Evolutionary conservation across 1,284 basidiomycete genomes (phyloP).

Genomic region (Leucoagaricus sp.): DNA sequence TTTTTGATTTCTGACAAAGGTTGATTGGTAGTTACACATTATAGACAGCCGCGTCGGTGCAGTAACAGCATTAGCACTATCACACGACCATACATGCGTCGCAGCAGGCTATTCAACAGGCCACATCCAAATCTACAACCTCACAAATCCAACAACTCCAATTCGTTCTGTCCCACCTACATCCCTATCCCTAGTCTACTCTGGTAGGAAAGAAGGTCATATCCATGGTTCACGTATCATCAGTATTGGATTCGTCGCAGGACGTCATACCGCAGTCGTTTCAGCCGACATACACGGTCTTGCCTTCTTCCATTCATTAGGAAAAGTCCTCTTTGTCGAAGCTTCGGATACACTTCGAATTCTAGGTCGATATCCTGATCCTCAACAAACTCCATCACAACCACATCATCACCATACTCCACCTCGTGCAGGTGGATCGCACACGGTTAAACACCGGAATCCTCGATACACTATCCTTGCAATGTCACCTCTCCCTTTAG

Average conservation of each 20-base stretch:
- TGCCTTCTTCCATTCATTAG: constrained; percentile 94
- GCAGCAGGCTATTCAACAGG: constrained; percentile 89
- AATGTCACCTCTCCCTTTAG: constrained; percentile 84
- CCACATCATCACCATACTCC: constrained; percentile 12
- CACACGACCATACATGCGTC: constrained; percentile 92
- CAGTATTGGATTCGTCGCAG: constrained; percentile 89
- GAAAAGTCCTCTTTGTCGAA: constrained; percentile 94
- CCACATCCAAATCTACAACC: constrained; percentile 85
- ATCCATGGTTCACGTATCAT: constrained; percentile 84
- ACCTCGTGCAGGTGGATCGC: constrained; percentile 1
- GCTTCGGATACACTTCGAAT: constrained; percentile 95
- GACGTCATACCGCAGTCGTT: constrained; percentile 91
- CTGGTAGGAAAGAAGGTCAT: constrained; percentile 94
- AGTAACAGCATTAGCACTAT: constrained; percentile 91
- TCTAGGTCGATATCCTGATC: constrained; percentile 84
- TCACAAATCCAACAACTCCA: constrained; percentile 68
- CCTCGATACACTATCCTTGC: constrained; percentile 70
- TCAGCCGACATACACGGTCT: constrained; percentile 91
- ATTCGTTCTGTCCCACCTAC: constrained; percentile 77
- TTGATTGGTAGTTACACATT: neutral
- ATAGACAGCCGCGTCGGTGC: constrained; percentile 50
- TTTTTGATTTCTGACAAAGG: constrained; percentile 9
- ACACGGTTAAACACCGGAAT: constrained; percentile 40
- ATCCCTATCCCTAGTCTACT: constrained; percentile 61
- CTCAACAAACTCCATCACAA: constrained; percentile 17